Evolutionary conservation across 2,329 filamentous ascomycete species (phyloP), one percentile per base, ranked within the genome.

Genomic region (Talaromyces sp.): DNA sequence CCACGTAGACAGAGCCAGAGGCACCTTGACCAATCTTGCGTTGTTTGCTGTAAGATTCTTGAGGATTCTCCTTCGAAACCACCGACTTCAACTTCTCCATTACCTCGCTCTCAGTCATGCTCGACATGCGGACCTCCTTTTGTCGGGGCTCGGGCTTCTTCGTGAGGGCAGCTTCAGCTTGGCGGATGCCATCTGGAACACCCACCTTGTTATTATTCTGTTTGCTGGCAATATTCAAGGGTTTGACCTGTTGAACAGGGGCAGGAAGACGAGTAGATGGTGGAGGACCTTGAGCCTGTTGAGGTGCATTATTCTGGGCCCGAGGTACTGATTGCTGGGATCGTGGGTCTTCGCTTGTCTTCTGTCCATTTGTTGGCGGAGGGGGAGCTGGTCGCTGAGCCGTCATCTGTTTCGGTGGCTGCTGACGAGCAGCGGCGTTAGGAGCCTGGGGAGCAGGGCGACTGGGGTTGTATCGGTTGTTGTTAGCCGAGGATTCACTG

Each of bases 11-110:
- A 24, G 93, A 97, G 61, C 94, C 94, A 63, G 94, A 99, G 59
- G 94, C 94, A 77, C 94, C 94, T 75, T 99, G 94, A 21, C 94
- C 94, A 75, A 99, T 97, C 83, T 99, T 99, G 84, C 97, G 97
- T 78, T 97, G 94, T 81, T 99, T 99, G 70, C 92, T 93, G 80
- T 99, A 99, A 26, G 92, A 96, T 66, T 96, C 81, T 69, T 95
- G 89, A 57, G 94, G 94, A 71, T 96, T 92, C 62, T 96, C 92
- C 74, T 96, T 95, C 64, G 92, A 97, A 1, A 99, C 94, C 8
- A 94, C 93, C 66, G 96, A 91, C 72, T 92, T 90, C 58, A 99
- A 83, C 72, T 92, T 94, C 65, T 91, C 88, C 94, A 99, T 99
- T 60, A 99, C 94, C 75, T 99, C 93, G 65, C 84, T 89, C 77